These are phyloP conservation scores for Trichoderma oligosporum DNA, from an alignment of 2,329 filamentous ascomycete species.

Conservation along the genomic window DNA sequence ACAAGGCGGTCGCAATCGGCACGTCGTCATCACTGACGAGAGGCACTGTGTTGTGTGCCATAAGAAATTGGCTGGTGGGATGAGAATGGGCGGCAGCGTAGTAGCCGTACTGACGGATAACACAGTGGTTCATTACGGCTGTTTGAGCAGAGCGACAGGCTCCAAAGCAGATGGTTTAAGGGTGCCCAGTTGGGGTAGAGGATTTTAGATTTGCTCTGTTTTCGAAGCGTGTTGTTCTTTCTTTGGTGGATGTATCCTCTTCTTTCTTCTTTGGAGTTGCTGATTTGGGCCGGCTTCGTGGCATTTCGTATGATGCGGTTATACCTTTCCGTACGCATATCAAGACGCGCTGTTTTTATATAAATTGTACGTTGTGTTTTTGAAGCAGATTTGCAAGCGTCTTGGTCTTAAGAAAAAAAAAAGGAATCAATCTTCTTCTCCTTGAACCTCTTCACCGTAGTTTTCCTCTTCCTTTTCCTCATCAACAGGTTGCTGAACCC, in stretches of 20 bases:
- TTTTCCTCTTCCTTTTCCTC: slow-evolving; percentile 67
- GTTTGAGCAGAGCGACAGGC: slow-evolving; percentile 53
- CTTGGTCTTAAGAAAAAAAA: too few relatives aligned
- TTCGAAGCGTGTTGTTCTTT: neutral
- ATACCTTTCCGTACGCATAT: slow-evolving; percentile 25
- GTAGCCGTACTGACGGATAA: slow-evolving; percentile 86
- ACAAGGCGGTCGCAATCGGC: slow-evolving; percentile 53
- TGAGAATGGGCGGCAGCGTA: slow-evolving; percentile 85
- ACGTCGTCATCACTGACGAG: slow-evolving; percentile 83
- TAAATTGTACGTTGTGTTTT: neutral
- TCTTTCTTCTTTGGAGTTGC: slow-evolving; percentile 14
- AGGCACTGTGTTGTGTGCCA: slow-evolving; percentile 88
- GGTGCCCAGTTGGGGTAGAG: slow-evolving; percentile 37
- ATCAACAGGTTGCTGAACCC: slow-evolving; percentile 33
- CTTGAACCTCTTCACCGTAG: slow-evolving; percentile 80
- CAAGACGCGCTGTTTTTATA: neutral
- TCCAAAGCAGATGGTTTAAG: slow-evolving; percentile 33
- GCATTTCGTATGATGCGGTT: slow-evolving; percentile 27
- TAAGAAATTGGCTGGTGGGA: slow-evolving; percentile 80
- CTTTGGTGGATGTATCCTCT: too few relatives aligned
- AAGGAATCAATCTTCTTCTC: slow-evolving; percentile 47
- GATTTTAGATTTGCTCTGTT: slow-evolving; percentile 29
- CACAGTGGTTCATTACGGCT: slow-evolving; percentile 77
- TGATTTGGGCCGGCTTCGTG: slow-evolving; percentile 23
- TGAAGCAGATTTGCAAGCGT: neutral